Evolutionary conservation across 1,284 basidiomycete genomes (phyloP), one percentile per base, ranked within the genome.

Genomic region (Apiotrichum gamsii): DNA sequence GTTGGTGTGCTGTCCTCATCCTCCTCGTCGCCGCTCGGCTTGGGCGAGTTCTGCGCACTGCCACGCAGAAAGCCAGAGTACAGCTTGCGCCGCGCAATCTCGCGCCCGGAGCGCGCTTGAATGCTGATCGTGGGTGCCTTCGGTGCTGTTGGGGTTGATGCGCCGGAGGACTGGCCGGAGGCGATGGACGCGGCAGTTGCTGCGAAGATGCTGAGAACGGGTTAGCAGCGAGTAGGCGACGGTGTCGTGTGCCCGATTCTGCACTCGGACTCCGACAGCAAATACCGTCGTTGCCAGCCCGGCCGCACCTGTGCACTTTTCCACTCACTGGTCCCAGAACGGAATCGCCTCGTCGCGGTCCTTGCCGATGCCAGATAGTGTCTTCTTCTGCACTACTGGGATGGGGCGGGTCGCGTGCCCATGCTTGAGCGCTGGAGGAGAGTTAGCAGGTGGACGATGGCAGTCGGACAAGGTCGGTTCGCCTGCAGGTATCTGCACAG

Each of bases 301-400:
- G n/a, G n/a, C n/a, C n/a, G n/a, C n/a, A n/a, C n/a, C n/a, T n/a
- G n/a, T n/a, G n/a, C n/a, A n/a, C n/a, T n/a, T n/a, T n/a, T n/a
- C 30, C 24, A 79, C 84, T 69, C 60, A 91, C 89, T 91, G 87
- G 69, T 95, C 90, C 90, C 90, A 95, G 79, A 94, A 95, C 39
- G 88, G 87, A 65, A 91, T 90, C 0, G 87, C 87, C 58, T 90
- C 89, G 65, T 93, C 90, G 53, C 90, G 78, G 69, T 94, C 89
- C 67, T 88, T 90, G 45, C 90, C 90, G 45, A 95, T 73, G 1
- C 90, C 90, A 15, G 80, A 73, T 18, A 93, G 75, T 5, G 78
- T 86, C 74, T 84, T 87, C 77, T 94, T 94, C 69, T 87, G 85
- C 1, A 83, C 78, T 31, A 91, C 80, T 2, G 83, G 77, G 38